These are phyloP conservation scores for Cordyceps fumosorosea DNA, from an alignment of 2,329 filamentous ascomycete species.

Conservation along the genomic window DNA sequence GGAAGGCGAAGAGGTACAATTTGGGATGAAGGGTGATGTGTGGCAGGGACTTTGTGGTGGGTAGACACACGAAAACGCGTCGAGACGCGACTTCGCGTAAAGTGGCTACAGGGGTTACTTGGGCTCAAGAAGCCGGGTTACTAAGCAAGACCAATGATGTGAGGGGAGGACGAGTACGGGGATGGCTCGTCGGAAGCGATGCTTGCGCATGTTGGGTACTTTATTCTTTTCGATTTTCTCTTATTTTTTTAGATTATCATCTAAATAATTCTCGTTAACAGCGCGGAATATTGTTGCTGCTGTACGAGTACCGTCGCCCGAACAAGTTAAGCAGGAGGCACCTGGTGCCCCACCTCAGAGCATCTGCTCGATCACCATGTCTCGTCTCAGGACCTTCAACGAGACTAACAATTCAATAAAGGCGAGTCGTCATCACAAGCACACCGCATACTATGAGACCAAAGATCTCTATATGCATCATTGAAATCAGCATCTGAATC, in stretches of 20 bases:
- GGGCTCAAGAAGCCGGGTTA: neutral
- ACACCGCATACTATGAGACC: neutral
- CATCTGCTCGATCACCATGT: neutral
- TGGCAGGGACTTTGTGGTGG: slow-evolving; percentile 1
- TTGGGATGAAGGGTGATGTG: slow-evolving; percentile 11
- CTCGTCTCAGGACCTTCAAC: neutral
- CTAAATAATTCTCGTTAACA: too few species aligned
- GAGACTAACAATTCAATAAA: neutral
- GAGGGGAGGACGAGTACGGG: neutral
- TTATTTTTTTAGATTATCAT: neutral
- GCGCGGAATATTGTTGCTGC: too few species aligned
- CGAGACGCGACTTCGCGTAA: slow-evolving; percentile 19
- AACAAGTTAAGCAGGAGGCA: too few species aligned
- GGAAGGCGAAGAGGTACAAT: slow-evolving; percentile 2
- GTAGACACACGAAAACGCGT: slow-evolving; percentile 12
- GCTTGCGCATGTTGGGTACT: too few species aligned
- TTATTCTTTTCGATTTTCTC: neutral
- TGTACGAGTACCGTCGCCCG: too few species aligned
- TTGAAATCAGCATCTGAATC: neutral
- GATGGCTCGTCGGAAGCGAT: neutral
- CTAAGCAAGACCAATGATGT: slow-evolving; percentile 1
- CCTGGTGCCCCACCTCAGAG: too few species aligned
- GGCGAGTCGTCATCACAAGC: neutral
- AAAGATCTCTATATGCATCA: neutral
- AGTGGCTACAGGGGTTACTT: slow-evolving; percentile 15